These are phyloP conservation scores for Mrakiaceae sp. DNA, from an alignment of 1,284 basidiomycete genomes.

Conservation along the genomic window DNA sequence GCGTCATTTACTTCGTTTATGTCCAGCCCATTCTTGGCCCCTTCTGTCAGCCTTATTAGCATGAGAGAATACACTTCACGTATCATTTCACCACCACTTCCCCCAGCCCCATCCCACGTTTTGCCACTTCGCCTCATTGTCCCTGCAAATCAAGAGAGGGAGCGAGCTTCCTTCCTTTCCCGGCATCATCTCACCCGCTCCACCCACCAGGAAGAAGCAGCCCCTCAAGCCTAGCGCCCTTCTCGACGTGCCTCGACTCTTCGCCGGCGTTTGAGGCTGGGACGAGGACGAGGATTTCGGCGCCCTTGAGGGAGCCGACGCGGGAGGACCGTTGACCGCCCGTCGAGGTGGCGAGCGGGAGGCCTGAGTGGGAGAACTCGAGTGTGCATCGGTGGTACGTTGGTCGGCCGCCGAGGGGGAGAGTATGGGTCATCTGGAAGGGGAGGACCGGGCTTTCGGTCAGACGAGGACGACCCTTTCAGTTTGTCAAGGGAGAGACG, in stretches of 20 bases:
- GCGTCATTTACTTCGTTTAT: no score
- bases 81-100: no score
- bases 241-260: neutral
- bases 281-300: constrained; percentile 53
- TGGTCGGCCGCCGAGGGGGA: constrained; percentile 47
- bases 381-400: constrained; percentile 50
- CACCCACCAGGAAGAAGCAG: constrained; percentile 11
- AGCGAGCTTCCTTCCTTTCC: no score
- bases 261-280: constrained; percentile 1
- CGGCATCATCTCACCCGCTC: neutral
- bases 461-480: no score
- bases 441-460: neutral
- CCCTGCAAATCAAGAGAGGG: no score
- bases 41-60: no score
- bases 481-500: constrained; percentile 19
- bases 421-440: neutral
- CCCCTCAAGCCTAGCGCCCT: constrained; percentile 6
- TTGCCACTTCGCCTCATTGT: no score
- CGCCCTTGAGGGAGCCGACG: constrained; percentile 60
- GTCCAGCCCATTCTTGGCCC: no score
- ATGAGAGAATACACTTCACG: no score
- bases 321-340: constrained; percentile 74
- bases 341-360: constrained; percentile 58
- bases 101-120: no score
- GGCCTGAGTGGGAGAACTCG: constrained; percentile 29